Percentiles rank a stretch among this genome's conserved stretches.
These are phyloP conservation scores for Abrus precatorius DNA, from an alignment of 306 rosid genomes.

Conservation along the genomic window DNA sequence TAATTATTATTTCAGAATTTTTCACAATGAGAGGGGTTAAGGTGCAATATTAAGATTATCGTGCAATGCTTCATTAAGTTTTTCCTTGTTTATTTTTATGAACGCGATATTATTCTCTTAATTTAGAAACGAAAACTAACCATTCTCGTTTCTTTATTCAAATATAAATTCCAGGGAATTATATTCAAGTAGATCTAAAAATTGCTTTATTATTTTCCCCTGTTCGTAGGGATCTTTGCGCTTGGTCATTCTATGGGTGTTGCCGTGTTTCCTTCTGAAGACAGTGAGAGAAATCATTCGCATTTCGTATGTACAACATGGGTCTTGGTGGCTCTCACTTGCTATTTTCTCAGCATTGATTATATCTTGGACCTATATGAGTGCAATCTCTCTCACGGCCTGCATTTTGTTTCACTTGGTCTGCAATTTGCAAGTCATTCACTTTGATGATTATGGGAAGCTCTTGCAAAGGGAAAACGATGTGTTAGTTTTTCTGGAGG, in stretches of 20 bases:
- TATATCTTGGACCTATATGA: conserved; percentile 79
- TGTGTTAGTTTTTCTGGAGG: conserved; percentile 71
- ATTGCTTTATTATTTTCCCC: too few relatives aligned
- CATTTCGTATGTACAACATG: conserved; percentile 51
- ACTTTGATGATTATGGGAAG: conserved; percentile 78
- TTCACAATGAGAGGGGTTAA: not conserved
- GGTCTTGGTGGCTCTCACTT: conserved; percentile 67
- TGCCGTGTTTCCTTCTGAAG: conserved; percentile 71
- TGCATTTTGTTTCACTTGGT: conserved; percentile 85
- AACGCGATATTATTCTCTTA: too few relatives aligned
- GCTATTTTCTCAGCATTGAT: conserved; percentile 58
- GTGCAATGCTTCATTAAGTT: not conserved
- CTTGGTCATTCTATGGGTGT: conserved; percentile 67
- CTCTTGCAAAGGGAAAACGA: conserved; percentile 78
- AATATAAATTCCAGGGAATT: too few relatives aligned
- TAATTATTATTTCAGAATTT: not conserved
- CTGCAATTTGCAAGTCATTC: conserved; percentile 86
- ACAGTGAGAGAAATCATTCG: conserved; percentile 67
- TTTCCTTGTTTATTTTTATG: too few relatives aligned
- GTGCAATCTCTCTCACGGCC: conserved; percentile 77
- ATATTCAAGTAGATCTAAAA: too few relatives aligned
- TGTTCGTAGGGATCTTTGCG: conserved; percentile 63
- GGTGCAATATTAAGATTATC: not conserved
- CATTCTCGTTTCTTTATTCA: too few relatives aligned
- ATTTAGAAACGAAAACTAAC: too few relatives aligned